Conservation (phyloP, 768 basidiomycete species). For the Mycena albidolilacea region DNA sequence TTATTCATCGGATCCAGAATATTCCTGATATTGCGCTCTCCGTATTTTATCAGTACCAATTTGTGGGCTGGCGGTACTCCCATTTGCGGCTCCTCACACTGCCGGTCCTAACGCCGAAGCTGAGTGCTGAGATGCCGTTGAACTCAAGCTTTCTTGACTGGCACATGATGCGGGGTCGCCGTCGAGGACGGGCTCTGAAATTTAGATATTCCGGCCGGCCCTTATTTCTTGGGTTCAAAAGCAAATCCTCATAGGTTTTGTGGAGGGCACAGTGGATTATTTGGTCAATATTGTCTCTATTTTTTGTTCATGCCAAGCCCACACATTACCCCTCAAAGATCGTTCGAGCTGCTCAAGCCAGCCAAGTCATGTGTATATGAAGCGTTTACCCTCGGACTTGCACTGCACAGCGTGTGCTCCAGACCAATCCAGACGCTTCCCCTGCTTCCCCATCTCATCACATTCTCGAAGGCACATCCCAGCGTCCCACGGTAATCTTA, state of each 20-base stretch:
- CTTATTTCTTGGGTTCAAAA: background rate
- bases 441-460: constrained; percentile 22
- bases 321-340: background rate
- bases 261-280: background rate
- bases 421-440: background rate
- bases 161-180: constrained; percentile 1
- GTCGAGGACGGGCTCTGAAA: constrained; percentile 15
- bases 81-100: no score
- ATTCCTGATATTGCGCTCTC: background rate
- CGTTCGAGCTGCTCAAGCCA: background rate
- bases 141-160: constrained; percentile 9
- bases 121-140: background rate
- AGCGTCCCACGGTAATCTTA: constrained; percentile 26
- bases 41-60: no score
- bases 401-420: constrained; percentile 5
- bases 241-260: background rate
- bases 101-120: background rate
- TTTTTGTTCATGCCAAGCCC: background rate
- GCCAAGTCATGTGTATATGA: constrained; percentile 13
- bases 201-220: background rate
- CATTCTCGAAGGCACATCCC: constrained; percentile 27
- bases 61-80: no score
- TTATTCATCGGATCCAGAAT: background rate
- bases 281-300: background rate
- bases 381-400: constrained; percentile 18